Evolutionary conservation across 129 eudicot species (phyloP).

Genomic region (Flaveria brownii): DNA sequence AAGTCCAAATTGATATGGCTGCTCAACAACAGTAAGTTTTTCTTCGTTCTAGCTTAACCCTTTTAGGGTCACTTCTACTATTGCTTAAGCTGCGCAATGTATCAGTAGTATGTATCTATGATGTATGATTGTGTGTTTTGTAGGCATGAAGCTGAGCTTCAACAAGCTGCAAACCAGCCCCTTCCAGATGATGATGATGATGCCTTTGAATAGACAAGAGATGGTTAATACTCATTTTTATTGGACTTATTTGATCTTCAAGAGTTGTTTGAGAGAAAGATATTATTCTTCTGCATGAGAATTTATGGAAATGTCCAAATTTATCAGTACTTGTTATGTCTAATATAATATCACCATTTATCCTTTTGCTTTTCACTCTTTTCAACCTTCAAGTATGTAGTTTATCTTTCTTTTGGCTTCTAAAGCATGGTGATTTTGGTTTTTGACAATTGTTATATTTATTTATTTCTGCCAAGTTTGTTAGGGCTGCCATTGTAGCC

Average conservation of each 20-base stretch:
- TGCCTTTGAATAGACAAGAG: conserved; percentile 45
- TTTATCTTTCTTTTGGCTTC: background rate
- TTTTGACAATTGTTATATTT: background rate
- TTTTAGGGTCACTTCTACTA: background rate
- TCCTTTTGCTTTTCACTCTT: background rate
- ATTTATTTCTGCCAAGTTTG: background rate
- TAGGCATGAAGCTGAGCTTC: conserved; percentile 64
- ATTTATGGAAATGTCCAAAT: background rate
- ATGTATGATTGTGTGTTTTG: conserved; percentile 1
- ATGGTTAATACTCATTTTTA: background rate
- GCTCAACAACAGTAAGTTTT: conserved; percentile 65
- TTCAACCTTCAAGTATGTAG: background rate
- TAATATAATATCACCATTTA: background rate
- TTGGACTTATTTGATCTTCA: background rate
- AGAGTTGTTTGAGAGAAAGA: background rate
- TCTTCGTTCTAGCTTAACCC: background rate
- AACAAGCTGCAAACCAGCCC: conserved; percentile 57
- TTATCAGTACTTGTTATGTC: background rate
- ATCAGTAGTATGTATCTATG: background rate
- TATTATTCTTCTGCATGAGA: background rate
- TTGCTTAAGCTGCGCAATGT: too few species aligned
- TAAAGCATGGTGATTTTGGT: too few species aligned
- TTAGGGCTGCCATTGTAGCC: background rate
- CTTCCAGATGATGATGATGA: conserved; percentile 78
- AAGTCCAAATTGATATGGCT: conserved; percentile 68